Conservation (phyloP, 2,329 filamentous ascomycete genomes). For the Trichoderma sp. region DNA sequence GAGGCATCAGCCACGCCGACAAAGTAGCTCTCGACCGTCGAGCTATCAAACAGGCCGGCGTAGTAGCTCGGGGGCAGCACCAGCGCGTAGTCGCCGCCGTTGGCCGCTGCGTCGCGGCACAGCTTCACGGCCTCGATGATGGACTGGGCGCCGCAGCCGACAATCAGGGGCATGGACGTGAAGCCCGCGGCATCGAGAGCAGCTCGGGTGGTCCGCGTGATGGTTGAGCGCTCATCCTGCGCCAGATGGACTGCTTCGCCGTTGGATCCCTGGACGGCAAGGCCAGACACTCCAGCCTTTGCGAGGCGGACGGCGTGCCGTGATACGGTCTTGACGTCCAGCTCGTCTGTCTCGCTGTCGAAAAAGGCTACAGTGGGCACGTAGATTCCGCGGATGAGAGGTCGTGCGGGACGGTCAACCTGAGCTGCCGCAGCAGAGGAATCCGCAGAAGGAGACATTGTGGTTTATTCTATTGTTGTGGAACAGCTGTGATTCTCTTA, state of each 20-base stretch:
- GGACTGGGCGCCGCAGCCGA: slow-evolving; percentile 74
- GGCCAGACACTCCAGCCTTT: slow-evolving; percentile 70
- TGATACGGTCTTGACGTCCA: slow-evolving; percentile 65
- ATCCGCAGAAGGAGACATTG: slow-evolving; percentile 28
- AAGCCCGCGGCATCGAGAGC: slow-evolving; percentile 69
- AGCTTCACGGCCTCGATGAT: slow-evolving; percentile 72
- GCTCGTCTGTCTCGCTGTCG: slow-evolving; percentile 64
- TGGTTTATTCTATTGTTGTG: neutral
- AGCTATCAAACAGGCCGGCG: slow-evolving; percentile 63
- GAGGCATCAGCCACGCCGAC: slow-evolving; percentile 64
- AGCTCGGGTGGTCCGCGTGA: slow-evolving; percentile 70
- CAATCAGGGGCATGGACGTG: slow-evolving; percentile 69
- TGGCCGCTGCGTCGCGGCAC: slow-evolving; percentile 68
- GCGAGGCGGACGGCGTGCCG: slow-evolving; percentile 71
- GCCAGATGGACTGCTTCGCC: slow-evolving; percentile 81
- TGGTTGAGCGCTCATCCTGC: slow-evolving; percentile 67
- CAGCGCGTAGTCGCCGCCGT: slow-evolving; percentile 75
- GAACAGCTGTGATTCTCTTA: neutral
- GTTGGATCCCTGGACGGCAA: slow-evolving; percentile 80
- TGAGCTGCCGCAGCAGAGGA: slow-evolving; percentile 27
- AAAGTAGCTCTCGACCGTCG: slow-evolving; percentile 68
- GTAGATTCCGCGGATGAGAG: slow-evolving; percentile 62
- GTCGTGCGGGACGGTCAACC: slow-evolving; percentile 36
- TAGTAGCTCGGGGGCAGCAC: slow-evolving; percentile 80
- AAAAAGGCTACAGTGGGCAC: slow-evolving; percentile 79